A percentile compares a stretch with the other conserved stretches of the same genome.
phyloP scores from a whole-genome alignment of 148 eudicot genomes.

The Fallopia convolvulus region DNA sequence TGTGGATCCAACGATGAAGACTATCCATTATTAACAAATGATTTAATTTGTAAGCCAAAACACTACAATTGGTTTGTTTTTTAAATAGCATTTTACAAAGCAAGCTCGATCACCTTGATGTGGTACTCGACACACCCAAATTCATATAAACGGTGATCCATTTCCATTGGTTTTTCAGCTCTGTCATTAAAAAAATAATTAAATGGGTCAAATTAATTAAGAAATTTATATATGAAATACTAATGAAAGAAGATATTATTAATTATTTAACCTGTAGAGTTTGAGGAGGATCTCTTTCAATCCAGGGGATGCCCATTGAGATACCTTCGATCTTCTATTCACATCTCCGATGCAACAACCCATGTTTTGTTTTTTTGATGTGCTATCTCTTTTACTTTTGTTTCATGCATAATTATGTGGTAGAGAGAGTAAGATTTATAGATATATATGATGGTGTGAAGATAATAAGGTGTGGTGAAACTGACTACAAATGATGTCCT shows the following conservation, averaged over 20 bases:
- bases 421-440: background rate
- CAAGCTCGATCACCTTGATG: conserved; percentile 42
- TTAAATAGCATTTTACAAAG: too few species aligned
- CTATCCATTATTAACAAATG: conserved; percentile 13
- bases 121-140: conserved; percentile 90
- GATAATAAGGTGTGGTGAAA: too few species aligned
- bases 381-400: background rate
- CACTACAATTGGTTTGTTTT: background rate
- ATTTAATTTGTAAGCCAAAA: background rate
- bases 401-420: background rate
- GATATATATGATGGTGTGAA: background rate
- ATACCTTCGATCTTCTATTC: conserved; percentile 3
- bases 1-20: conserved; percentile 44
- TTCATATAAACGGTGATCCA: conserved; percentile 77
- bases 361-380: background rate
- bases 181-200: conserved; percentile 27
- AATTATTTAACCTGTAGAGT: background rate
- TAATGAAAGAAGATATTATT: too few species aligned
- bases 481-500: too few species aligned
- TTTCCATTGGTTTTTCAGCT: conserved; percentile 48
- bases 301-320: conserved; percentile 1
- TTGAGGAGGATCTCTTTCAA: conserved; percentile 10
- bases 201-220: background rate
- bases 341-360: background rate
- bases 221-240: background rate